Conservation (phyloP, 164 flowering plant genomes). For the Nelumbo lutea region DNA sequence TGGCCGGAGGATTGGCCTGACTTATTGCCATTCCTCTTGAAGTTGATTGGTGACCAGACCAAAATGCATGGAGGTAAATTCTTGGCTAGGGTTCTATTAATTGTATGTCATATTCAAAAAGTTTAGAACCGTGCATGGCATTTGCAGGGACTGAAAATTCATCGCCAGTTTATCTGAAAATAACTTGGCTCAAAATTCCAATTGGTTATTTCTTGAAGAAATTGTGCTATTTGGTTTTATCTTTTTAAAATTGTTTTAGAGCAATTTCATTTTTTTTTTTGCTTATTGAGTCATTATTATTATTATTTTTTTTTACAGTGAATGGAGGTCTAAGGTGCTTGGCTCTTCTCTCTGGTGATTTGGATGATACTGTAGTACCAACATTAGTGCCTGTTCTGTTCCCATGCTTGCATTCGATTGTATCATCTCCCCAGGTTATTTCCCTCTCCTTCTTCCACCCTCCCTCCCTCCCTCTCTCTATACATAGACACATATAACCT, state of each 20-base stretch:
- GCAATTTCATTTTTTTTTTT: not conserved
- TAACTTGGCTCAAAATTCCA: not conserved
- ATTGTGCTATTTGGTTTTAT: not conserved
- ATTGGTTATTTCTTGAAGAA: not conserved
- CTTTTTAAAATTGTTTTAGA: not conserved
- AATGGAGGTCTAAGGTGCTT: constrained; percentile 86
- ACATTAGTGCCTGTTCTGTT: constrained; percentile 67
- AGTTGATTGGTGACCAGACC: constrained; percentile 57
- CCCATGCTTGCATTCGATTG: constrained; percentile 66
- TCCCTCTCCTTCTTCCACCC: constrained; percentile 3
- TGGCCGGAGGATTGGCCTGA: constrained; percentile 99
- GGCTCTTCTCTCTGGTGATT: constrained; percentile 74
- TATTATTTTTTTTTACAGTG: constrained; percentile 46
- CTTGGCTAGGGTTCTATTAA: not conserved
- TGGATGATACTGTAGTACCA: constrained; percentile 81
- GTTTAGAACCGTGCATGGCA: no score
- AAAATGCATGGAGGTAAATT: constrained; percentile 71
- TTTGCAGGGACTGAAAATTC: not conserved
- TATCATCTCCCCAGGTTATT: constrained; percentile 82
- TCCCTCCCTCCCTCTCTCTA: not conserved
- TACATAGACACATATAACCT: not conserved
- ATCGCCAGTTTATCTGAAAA: not conserved
- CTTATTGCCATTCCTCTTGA: constrained; percentile 68
- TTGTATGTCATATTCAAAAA: not conserved
- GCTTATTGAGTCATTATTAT: not conserved